Base-by-base conservation (phyloP, 768 basidiomycete species). In the Kwoniella mangroviensis region DNA sequence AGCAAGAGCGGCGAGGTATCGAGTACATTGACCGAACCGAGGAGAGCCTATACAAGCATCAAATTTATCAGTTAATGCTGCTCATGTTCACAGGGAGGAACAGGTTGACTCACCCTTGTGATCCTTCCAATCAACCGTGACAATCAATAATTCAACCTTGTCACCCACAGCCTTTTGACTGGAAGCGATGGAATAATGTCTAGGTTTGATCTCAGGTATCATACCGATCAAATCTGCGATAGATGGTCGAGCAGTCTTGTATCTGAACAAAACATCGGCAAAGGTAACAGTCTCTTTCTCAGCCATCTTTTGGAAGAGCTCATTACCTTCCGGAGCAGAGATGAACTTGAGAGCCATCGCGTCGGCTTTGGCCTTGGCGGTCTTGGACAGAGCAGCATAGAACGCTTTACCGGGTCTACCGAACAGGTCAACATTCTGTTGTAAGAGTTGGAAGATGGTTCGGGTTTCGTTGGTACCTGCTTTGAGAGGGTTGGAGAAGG, bases 131-230 rank as follows among this genome's bases (percentile, higher is more conserved):
- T 98, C 94, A 42, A 98, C 95, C 1, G 94, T 95, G 43, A 99
- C 97, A 70, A 99, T 91, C 68, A 99, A 85, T 34, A 99, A 85
- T 83, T 99, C 96, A 9, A 99, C 94, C 67, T 92, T 88, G 80
- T 98, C 88, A 4, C 97, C 97, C 17, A 98, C 95, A 66, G 92
- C 94, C 78, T 91, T 92, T 84, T 98, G 96, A 42, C 94, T 89
- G 74, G 92, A 94, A 22, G 97, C 96, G 79, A 99, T 99, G 83
- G 93, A 96, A 84, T 99, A 99, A 84, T 98, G 97, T 71, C 97
- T 88, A 3, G 96, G 95, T 84, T 97, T 94, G 85, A 93, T 98
- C 81, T 97, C 94, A 0, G 93, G 95, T 55, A 98, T 86, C 76
- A 97, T 82, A 81, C 92, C 91, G 77, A 95, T 94, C 3, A 97